Evolutionary conservation across 371 early-diverging fungal species (phyloP), one percentile per base, ranked within the genome.

Genomic region (Batkoa obscura): DNA sequence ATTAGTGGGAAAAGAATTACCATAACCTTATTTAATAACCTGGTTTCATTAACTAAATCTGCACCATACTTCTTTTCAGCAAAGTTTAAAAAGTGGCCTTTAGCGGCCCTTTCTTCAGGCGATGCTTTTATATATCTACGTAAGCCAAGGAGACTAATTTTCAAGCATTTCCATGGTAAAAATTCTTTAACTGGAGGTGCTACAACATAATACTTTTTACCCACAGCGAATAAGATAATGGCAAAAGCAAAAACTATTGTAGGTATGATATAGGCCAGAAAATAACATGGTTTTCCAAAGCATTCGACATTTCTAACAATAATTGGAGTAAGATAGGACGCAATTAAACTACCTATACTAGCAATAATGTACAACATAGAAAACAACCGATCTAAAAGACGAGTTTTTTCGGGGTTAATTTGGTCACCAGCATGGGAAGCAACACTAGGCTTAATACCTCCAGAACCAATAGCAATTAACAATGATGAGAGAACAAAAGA

Each of bases 141-240:
- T 4, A n/a, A 4, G 12, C 39, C 54, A 33, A 23, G 9, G 17
- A 50, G 58, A 55, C 60, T 62, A 0, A 17, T n/a, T 34, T 50
- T 50, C 4, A 35, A 10, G 51, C 70, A 61, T 59, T 68, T 65
- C 48, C 62, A 63, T 31, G 72, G 70, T 48, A 76, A 58, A 65
- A 79, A 75, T 52, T 61, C 58, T 34, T 77, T 72, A 42, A 63
- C 59, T 33, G 74, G 70, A 34, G 75, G 75, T 10, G 72, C 72
- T 42, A 75, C 66, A 58, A 73, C 68, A 69, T 79, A 79, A 63
- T 45, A 66, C 13, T 59, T 59, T 41, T 68, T 61, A 43, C 76
- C 79, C 43, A 63, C 38, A 36, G 65, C 63, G 61, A 78, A 75
- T 48, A 75, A 53, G 23, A 57, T 39, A 3, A 67, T 43, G 32